Evolutionary conservation across 2,329 filamentous ascomycete species (phyloP), one percentile per base, ranked within the genome.

Genomic region (Epichloe typhina): DNA sequence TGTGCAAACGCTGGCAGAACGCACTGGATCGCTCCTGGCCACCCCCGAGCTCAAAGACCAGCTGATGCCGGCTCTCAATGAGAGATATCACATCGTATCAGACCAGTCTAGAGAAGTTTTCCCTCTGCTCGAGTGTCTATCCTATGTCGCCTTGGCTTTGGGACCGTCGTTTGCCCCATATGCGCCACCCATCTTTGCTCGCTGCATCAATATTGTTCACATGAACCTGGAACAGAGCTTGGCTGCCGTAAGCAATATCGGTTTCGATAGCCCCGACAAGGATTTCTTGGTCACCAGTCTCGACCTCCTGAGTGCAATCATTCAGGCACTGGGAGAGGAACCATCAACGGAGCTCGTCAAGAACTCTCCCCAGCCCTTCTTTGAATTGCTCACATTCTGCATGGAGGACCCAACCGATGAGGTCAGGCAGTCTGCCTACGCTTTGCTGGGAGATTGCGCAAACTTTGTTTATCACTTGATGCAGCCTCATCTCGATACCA

Each of bases 201-300:
- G 93, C 56, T 97, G 91, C 64, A 83, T 91, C 63, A 84, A 83
- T 66, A 90, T 98, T 60, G 93, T 98, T 58, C 89, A 94, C 63
- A 78, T 84, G 60, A 97, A 95, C 60, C 75, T 98, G 33, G 84
- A 96, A 67, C 86, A 91, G 57, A 83, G 83, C 47, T 69, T 90
- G 51, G 77, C 80, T 6, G 83, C 86, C 5, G 76, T 77, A 42
- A 80, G 78, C 58, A 86, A 91, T 62, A 72, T 79, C 4, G 72
- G 73, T 8, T 68, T 86, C 39, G 90, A 96, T 52, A 74, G 79
- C 47, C 91, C 93, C 1, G 90, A 97, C 67, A 96, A 96, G 72
- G 93, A 98, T 68, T 98, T 97, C 70, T 73, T 97, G 54, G 85
- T 98, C 46, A 97, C 93, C 33, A 95, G 89, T 61, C 75, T 98